Conservation (phyloP, 2,329 filamentous ascomycete species). For the Colletotrichum trifolii region DNA sequence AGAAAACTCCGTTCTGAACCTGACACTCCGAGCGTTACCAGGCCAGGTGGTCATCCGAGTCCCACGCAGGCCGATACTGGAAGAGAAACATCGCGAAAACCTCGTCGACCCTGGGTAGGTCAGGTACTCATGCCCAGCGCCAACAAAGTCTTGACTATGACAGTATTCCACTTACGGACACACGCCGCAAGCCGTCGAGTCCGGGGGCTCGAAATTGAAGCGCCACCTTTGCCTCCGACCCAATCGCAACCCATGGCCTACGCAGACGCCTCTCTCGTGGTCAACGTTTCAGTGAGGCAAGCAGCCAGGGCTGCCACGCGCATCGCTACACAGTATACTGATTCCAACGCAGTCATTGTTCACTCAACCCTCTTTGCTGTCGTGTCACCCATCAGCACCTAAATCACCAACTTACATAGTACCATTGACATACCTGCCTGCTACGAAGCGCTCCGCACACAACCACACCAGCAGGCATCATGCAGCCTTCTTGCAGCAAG, state of each 20-base stretch:
- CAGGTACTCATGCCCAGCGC: too few species aligned
- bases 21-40: slow-evolving; percentile 20
- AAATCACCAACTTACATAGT: neutral
- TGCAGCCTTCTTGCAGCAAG: slow-evolving; percentile 17
- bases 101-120: neutral
- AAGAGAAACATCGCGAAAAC: slow-evolving; percentile 5
- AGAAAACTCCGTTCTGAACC: slow-evolving; percentile 30
- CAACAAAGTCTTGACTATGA: too few species aligned
- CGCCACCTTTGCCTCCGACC: too few species aligned
- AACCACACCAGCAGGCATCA: slow-evolving; percentile 2
- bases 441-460: neutral
- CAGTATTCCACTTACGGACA: too few species aligned
- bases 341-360: neutral
- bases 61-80: neutral
- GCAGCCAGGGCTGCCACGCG: too few species aligned
- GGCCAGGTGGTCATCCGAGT: neutral
- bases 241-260: neutral
- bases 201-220: neutral
- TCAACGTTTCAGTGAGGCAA: too few species aligned
- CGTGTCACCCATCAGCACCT: slow-evolving; percentile 21
- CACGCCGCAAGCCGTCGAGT: too few species aligned
- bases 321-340: too few species aligned
- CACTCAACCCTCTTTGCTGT: neutral
- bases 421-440: too few species aligned
- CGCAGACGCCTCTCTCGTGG: too few species aligned